Percentiles rank a stretch among this genome's conserved stretches.
Conservation (phyloP, 139 green algal species). For the Desmodesmus armatus region DNA sequence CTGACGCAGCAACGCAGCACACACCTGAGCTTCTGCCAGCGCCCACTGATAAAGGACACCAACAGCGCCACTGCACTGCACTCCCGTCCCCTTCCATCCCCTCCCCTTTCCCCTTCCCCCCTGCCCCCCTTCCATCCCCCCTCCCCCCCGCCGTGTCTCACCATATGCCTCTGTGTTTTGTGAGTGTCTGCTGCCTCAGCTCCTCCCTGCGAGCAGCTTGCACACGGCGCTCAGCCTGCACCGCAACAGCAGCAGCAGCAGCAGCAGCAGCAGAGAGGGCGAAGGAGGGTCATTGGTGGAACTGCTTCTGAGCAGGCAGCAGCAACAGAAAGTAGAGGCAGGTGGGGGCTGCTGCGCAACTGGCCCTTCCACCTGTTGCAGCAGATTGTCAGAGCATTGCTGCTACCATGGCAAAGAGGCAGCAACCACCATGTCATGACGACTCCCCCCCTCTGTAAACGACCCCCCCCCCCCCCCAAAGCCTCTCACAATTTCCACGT, state of each 20-base stretch:
- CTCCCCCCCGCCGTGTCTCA: too few relatives aligned
- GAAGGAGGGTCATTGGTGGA: not conserved
- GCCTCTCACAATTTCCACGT: not conserved
- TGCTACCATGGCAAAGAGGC: not conserved
- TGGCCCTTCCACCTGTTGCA: not conserved
- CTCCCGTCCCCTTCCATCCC: too few relatives aligned
- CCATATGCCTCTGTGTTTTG: not conserved
- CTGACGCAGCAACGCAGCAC: too few relatives aligned
- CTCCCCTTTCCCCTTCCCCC: too few relatives aligned
- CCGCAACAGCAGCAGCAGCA: not conserved
- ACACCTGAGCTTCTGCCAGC: too few relatives aligned
- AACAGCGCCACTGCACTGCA: too few relatives aligned
- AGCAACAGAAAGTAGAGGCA: not conserved
- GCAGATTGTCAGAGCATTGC: not conserved
- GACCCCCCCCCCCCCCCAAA: not conserved
- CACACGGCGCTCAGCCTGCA: not conserved
- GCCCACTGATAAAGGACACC: too few relatives aligned
- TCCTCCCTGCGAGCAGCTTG: not conserved
- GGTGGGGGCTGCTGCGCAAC: not conserved
- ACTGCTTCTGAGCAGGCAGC: not conserved
- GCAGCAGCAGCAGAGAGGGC: slow-evolving; percentile 1
- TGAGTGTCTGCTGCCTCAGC: not conserved
- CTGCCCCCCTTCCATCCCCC: too few relatives aligned
- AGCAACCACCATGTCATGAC: not conserved
- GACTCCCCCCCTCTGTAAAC: not conserved